Base-by-base conservation (phyloP, 2,329 filamentous ascomycete genomes). In the Tolypocladium pustulatum region DNA sequence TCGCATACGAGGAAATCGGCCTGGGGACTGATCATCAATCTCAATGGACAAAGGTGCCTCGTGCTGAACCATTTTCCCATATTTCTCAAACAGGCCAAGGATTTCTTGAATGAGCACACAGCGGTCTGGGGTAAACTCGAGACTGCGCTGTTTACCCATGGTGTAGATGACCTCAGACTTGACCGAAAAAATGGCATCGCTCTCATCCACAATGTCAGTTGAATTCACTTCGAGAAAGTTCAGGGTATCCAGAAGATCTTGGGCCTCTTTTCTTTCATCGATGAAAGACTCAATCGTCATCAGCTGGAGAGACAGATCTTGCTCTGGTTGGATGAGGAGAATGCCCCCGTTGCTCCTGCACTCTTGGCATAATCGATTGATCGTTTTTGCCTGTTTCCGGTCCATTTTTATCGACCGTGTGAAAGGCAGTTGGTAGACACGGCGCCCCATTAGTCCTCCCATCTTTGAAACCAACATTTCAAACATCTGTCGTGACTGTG, bases 141-240 rank as follows among this genome's bases (percentile, higher is more conserved):
- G 69, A 0, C 75, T 61, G 1, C 66, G 64, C 59, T 83, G 80
- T 0, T 65, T 59, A 0, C 83, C 84, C 65, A 86, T 80, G 0
- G 83, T 84, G 60, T 87, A 87, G 1, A 87, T 73, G 0, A 87
- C 67, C 65, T 87, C 82, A 36, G 83, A 84, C 40, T 78, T 80
- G 2, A 77, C 74, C 38, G 75, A 81, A 54, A 86, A 79, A 57
- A 81, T 81, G 57, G 86, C 82, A 54, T 87, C 85, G 52, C 79
- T 82, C 65, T 87, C 84, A 59, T 87, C 84, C 0, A 87, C 71
- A 8, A 87, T 75, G 61, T 86, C 83, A 0, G 82, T 72, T 0
- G 77, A 72, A 3, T 69, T 59, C 0, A 55, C 9, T 41, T 78
- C 66, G 0, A 85, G 69, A 63, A 75, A 80, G 0, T 71, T 30